Base-by-base conservation (phyloP, 148 eudicot genomes). In the Persicaria maculosa region DNA sequence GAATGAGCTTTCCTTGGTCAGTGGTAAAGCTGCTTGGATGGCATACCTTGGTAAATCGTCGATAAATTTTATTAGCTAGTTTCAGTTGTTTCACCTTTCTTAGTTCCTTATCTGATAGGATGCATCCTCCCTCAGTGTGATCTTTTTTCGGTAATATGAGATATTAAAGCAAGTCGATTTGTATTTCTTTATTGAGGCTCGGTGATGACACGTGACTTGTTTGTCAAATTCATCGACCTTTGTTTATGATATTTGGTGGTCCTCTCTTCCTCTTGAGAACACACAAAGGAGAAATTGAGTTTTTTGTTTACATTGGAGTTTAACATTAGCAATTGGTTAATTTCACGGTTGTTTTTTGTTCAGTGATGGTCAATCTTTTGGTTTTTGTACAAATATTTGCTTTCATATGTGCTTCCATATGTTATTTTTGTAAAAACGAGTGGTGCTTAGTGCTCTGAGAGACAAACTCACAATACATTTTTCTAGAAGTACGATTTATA, bases 1-100 rank as follows among this genome's bases (percentile, higher is more conserved):
- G 77, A 91, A 91, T 80, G 97, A 94, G 80, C 59, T 94, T 73
- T 91, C 83, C 50, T 85, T 94, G 87, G 97, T 94, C 74, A 86
- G 88, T 82, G 97, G 98, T 50, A 90, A 94, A 86, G 97, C 98
- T 75, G 95, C 98, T 78, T 94, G 98, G 98, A 91, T 94, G 97
- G 95, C 89, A 50, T 94, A 94, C 77, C 79, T 0, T 91, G 90
- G 97, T 94, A 87, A 84, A 1, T 22, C 25, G 25, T 47, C 55
- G 71, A 55, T 77, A 0, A 22, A 47, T 44, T 22, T 47, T 0
- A 20, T 58, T 53, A 48, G 76, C 25, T 22, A 22, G 25, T 45
- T 50, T 25, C 20, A 16, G 57, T 69, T 71, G 31, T 22, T 69
- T 72, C 47, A 8, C 68, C 68, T 15, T 12, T 52, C 20, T 31